Conservation (phyloP, 2,329 filamentous ascomycete genomes). For the Venturia aucupariae region DNA sequence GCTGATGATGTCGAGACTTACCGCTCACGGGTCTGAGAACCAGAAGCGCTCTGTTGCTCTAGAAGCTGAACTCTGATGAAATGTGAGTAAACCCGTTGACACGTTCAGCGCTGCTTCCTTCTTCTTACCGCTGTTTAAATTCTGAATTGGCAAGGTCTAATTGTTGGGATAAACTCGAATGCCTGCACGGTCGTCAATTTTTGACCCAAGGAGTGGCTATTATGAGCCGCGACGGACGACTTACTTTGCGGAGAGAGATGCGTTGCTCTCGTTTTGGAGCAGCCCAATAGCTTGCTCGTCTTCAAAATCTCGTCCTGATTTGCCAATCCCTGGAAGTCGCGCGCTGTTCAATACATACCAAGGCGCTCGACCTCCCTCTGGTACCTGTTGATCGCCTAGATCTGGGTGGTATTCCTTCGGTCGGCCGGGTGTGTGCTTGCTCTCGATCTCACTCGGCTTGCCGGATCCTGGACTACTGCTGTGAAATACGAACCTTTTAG, state of each 20-base stretch:
- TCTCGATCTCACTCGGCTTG: not conserved
- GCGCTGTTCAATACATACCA: slow-evolving; percentile 9
- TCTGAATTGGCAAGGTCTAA: not conserved
- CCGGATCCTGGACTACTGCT: not conserved
- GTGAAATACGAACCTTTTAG: not conserved
- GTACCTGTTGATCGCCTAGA: not conserved
- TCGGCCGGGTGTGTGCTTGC: not conserved
- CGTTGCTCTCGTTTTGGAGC: not conserved
- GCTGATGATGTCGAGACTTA: not conserved
- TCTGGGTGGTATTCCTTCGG: not conserved
- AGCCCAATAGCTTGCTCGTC: not conserved
- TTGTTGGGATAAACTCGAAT: not conserved
- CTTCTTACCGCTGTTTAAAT: not conserved
- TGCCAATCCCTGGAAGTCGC: slow-evolving; percentile 1
- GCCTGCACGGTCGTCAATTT: not conserved
- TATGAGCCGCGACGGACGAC: not conserved
- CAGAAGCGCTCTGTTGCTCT: not conserved
- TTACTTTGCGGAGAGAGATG: not conserved
- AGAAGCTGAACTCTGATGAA: not conserved
- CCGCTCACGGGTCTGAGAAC: not conserved
- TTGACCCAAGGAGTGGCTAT: not conserved
- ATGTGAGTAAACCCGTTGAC: not conserved
- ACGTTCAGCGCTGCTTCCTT: not conserved
- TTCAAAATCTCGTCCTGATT: not conserved
- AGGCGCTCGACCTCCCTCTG: slow-evolving; percentile 5